Conservation (phyloP, 2,329 filamentous ascomycete genomes). For the Penicillium sclerotiorum region DNA sequence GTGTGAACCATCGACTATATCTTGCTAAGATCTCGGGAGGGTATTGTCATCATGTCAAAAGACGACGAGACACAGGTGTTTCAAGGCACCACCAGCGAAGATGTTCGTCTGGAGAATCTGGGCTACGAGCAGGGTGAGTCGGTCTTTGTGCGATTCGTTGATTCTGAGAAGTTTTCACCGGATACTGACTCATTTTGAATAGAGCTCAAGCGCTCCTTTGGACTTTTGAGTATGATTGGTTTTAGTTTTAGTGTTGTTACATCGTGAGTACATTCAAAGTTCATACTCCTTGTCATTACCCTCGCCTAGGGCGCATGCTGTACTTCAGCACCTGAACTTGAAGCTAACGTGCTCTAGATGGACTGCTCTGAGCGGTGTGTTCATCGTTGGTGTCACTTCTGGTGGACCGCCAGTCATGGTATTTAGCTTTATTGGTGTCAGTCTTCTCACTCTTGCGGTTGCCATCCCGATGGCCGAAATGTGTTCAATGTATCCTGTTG, state of each 20-base stretch:
- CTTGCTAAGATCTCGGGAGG: too few species aligned
- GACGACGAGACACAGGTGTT: constrained; percentile 33
- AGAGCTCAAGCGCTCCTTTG: constrained; percentile 61
- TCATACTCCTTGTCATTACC: too few species aligned
- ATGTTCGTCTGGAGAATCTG: constrained; percentile 40
- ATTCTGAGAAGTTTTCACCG: neutral
- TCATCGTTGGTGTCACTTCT: constrained; percentile 58
- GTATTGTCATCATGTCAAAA: constrained; percentile 22
- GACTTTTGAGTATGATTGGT: constrained; percentile 60
- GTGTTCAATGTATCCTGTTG: constrained; percentile 59
- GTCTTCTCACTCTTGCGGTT: constrained; percentile 54
- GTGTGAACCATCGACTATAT: neutral
- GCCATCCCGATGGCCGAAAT: constrained; percentile 63
- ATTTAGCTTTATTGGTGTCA: constrained; percentile 59
- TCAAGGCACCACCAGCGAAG: constrained; percentile 29
- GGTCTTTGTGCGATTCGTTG: neutral
- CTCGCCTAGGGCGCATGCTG: too few species aligned
- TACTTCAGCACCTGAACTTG: too few species aligned
- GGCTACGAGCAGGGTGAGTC: constrained; percentile 44
- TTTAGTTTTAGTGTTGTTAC: constrained; percentile 63
- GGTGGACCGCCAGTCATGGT: constrained; percentile 63
- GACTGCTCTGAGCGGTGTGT: constrained; percentile 59
- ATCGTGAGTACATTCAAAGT: constrained; percentile 42
- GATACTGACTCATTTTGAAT: neutral
- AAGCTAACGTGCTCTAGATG: constrained; percentile 40